phyloP scores from a whole-genome alignment of 2,329 filamentous ascomycete species.

The Thelonectria blattea region DNA sequence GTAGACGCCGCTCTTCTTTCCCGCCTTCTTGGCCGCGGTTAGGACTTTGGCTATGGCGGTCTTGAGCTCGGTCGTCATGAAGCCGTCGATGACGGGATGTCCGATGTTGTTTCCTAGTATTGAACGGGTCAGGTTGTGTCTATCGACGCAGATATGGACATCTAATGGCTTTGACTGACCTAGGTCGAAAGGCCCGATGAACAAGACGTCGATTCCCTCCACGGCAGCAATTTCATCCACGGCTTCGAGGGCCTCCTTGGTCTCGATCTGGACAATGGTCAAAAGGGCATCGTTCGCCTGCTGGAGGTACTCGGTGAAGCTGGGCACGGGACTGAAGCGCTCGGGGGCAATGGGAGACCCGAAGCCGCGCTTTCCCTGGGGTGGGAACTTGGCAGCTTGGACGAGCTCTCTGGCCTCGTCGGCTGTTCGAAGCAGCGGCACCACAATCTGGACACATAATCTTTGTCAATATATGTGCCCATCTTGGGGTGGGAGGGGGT shows the following conservation, averaged over 20 bases:
- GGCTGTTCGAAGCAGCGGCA: slow-evolving; percentile 51
- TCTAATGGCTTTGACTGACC: slow-evolving; percentile 41
- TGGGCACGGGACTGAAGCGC: slow-evolving; percentile 51
- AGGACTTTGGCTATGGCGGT: slow-evolving; percentile 65
- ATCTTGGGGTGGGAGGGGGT: not conserved
- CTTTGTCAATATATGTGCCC: slow-evolving; percentile 21
- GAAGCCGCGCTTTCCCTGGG: slow-evolving; percentile 54
- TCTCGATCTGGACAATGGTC: slow-evolving; percentile 73
- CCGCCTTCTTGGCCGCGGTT: slow-evolving; percentile 62
- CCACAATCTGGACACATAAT: slow-evolving; percentile 46
- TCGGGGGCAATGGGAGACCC: slow-evolving; percentile 55
- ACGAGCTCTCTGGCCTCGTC: slow-evolving; percentile 55
- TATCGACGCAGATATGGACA: no score
- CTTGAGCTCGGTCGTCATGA: slow-evolving; percentile 63
- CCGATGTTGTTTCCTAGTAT: slow-evolving; percentile 63
- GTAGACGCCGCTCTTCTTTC: slow-evolving; percentile 71
- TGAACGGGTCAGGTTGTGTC: slow-evolving; percentile 9
- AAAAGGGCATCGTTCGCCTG: slow-evolving; percentile 59
- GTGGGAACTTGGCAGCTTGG: slow-evolving; percentile 57
- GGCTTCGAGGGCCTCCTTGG: slow-evolving; percentile 63
- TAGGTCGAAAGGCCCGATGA: slow-evolving; percentile 71
- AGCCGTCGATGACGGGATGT: slow-evolving; percentile 64
- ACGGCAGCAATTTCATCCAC: slow-evolving; percentile 68
- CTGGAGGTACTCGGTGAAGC: slow-evolving; percentile 55
- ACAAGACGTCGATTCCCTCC: slow-evolving; percentile 66